phyloP scores from a whole-genome alignment of 108 stramenopile species.

The Aureococcus anophagefferens region DNA sequence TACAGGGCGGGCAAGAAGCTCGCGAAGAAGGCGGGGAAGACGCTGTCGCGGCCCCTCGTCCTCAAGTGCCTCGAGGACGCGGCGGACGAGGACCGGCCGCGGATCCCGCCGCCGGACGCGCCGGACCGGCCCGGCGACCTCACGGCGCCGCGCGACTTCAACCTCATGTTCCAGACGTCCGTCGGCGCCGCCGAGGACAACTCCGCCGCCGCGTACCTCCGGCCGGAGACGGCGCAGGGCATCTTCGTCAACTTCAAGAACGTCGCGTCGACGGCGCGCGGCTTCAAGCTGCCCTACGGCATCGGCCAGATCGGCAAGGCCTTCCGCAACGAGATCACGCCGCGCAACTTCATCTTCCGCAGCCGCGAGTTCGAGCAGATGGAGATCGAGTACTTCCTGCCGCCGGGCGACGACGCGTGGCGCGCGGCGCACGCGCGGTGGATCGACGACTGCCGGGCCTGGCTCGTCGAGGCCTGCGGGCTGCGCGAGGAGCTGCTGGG shows the following conservation, averaged over 20 bases:
- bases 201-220: conserved; percentile 70
- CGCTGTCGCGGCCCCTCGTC: conserved; percentile 44
- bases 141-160: conserved; percentile 86
- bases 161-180: conserved; percentile 91
- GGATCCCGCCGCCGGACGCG: conserved; percentile 76
- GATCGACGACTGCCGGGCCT: conserved; percentile 63
- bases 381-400: conserved; percentile 91
- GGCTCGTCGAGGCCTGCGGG: conserved; percentile 61
- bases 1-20: conserved; percentile 4
- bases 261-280: conserved; percentile 57
- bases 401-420: conserved; percentile 77
- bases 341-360: conserved; percentile 91
- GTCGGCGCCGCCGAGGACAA: conserved; percentile 79
- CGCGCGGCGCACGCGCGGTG: conserved; percentile 63
- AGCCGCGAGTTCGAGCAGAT: conserved; percentile 96
- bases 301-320: conserved; percentile 96
- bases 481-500: conserved; percentile 72
- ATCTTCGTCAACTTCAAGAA: conserved; percentile 94
- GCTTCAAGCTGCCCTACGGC: conserved; percentile 76
- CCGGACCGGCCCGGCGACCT: conserved; percentile 65
- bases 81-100: conserved; percentile 59
- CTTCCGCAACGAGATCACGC: conserved; percentile 96
- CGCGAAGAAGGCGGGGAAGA: conserved; percentile 11
- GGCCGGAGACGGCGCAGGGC: conserved; percentile 97
- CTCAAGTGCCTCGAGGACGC: conserved; percentile 70